Evolutionary conservation across 2,329 filamentous ascomycete species (phyloP).

Genomic region (Fusarium graminum): DNA sequence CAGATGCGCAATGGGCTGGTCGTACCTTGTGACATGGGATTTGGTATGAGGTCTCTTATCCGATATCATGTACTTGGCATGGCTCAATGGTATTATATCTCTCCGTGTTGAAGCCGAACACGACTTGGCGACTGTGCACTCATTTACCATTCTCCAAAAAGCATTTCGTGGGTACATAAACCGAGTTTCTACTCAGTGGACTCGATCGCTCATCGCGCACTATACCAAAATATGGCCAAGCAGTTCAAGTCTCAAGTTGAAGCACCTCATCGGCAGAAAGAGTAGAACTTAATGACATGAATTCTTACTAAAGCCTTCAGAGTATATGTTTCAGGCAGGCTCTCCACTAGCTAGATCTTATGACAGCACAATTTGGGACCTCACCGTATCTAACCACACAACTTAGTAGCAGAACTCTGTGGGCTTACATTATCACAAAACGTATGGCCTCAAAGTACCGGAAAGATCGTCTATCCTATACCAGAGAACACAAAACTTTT

Average conservation of each 20-base stretch:
- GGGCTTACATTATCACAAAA: no score
- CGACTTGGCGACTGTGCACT: conserved; percentile 16
- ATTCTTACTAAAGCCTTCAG: not conserved
- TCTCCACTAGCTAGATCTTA: not conserved
- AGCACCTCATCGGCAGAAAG: not conserved
- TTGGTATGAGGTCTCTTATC: conserved; percentile 54
- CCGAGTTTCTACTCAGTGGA: not conserved
- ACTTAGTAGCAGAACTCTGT: no score
- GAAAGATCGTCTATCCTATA: no score
- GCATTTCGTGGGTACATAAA: conserved; percentile 25
- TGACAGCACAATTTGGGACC: not conserved
- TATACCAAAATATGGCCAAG: not conserved
- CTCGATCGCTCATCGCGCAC: no score
- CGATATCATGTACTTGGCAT: conserved; percentile 25
- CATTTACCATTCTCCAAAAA: conserved; percentile 9
- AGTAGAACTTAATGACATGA: not conserved
- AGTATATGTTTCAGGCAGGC: not conserved
- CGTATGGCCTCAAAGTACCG: no score
- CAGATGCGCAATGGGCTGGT: conserved; percentile 60
- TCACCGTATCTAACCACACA: no score
- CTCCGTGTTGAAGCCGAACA: conserved; percentile 7
- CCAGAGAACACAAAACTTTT: no score
- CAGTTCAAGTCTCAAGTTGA: not conserved
- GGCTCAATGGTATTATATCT: conserved; percentile 10
- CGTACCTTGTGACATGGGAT: conserved; percentile 63